Evolutionary conservation across 2,329 filamentous ascomycete genomes (phyloP).

Genomic region (Penicillium sp.): DNA sequence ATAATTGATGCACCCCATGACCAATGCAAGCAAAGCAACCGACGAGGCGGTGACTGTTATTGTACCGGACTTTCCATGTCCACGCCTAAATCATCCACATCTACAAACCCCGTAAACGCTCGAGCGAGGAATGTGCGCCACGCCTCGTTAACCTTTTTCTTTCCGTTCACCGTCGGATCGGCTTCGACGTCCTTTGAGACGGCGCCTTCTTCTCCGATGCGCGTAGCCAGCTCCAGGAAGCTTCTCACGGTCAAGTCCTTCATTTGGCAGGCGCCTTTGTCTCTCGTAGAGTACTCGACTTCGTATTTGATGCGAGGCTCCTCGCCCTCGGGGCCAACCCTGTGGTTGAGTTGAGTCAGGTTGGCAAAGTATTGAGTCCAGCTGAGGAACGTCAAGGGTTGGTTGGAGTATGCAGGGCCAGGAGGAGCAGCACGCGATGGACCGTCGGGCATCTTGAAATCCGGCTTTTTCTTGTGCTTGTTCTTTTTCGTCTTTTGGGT

Average conservation of each 20-base stretch:
- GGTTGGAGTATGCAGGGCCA: conserved; percentile 85
- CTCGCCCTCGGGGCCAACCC: conserved; percentile 42
- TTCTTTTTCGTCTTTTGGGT: conserved; percentile 43
- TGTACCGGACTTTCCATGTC: conserved; percentile 1
- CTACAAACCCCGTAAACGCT: conserved; percentile 75
- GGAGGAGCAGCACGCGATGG: conserved; percentile 72
- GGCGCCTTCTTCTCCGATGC: conserved; percentile 60
- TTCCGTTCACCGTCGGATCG: conserved; percentile 30
- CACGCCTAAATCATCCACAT: conserved; percentile 64
- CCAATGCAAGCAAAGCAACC: conserved; percentile 4
- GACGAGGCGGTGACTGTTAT: background rate
- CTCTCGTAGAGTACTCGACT: conserved; percentile 76
- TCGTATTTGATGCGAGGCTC: conserved; percentile 63
- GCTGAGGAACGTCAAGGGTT: conserved; percentile 72
- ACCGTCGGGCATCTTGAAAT: conserved; percentile 65
- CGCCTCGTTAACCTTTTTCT: conserved; percentile 55
- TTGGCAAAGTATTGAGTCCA: conserved; percentile 95
- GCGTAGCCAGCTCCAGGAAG: conserved; percentile 73
- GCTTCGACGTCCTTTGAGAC: conserved; percentile 29
- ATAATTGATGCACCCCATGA: conserved; percentile 2
- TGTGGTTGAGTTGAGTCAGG: conserved; percentile 78
- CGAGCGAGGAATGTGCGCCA: conserved; percentile 77
- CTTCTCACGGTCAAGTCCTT: conserved; percentile 81
- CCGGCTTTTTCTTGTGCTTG: conserved; percentile 52
- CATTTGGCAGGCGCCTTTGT: conserved; percentile 71